Conservation (phyloP, 208 protist genomes). For the Trypanosomatidae sp. region DNA sequence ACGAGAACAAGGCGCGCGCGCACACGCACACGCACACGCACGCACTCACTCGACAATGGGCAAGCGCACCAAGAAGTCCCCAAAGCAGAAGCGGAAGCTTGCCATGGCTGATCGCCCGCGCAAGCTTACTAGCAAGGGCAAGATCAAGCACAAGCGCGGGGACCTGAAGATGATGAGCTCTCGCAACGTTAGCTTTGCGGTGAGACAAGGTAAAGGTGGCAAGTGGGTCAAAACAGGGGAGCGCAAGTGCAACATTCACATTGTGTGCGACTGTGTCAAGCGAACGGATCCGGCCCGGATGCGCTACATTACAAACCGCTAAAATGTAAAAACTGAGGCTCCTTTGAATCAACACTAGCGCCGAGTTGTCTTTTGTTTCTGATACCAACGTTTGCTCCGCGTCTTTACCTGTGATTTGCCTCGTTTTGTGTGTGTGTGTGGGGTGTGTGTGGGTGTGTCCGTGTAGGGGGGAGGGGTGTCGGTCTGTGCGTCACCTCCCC, state of each 20-base stretch:
- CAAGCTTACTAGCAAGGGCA: conserved; percentile 81
- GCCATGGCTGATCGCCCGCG: conserved; percentile 73
- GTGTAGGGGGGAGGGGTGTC: background rate
- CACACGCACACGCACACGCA: background rate
- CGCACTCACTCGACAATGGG: conserved; percentile 53
- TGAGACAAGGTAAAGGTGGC: conserved; percentile 89
- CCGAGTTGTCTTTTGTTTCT: background rate
- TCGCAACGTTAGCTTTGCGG: conserved; percentile 75
- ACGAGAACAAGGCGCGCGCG: background rate
- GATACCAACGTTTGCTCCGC: background rate
- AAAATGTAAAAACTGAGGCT: conserved; percentile 6
- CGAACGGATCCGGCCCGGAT: conserved; percentile 88
- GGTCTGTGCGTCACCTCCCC: background rate
- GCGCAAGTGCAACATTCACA: conserved; percentile 91
- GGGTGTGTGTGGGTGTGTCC: background rate
- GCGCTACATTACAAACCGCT: conserved; percentile 81
- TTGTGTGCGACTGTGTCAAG: conserved; percentile 85
- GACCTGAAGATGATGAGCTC: conserved; percentile 81
- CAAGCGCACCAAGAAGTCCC: conserved; percentile 75
- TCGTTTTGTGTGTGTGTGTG: background rate
- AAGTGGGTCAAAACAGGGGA: conserved; percentile 79
- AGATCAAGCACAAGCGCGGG: conserved; percentile 81
- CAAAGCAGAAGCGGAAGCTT: conserved; percentile 85
- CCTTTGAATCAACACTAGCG: no score
- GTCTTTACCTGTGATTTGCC: background rate